Base-by-base conservation (phyloP, 2,329 filamentous ascomycete species). In the Clonostachys byssicola region DNA sequence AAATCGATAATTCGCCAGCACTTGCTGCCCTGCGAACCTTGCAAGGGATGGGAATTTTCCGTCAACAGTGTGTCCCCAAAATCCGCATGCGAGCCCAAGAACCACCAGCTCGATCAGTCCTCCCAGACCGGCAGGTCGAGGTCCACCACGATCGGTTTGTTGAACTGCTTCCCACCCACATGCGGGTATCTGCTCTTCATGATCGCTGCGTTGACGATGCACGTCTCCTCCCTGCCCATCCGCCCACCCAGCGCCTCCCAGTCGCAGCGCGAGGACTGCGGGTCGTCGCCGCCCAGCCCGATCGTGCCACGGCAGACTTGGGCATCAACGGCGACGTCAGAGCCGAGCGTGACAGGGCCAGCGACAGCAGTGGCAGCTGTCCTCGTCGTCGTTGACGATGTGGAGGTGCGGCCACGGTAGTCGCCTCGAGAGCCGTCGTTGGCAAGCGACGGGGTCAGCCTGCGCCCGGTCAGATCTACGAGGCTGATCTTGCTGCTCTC, bases 131-230 rank as follows among this genome's bases (percentile, higher is more conserved):
- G 85, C 51, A 94, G 68, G 53, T 91, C 82, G 33, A 95, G 59
- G 60, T 95, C 89, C 12, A 95, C 83, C n/a, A 95, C 85, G 54
- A 95, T 86, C 17, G 89, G 85, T 60, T 91, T 88, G 64, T 92
- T 83, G 65, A 88, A 83, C 51, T 66, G 74, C 62, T 84, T 88
- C 14, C 81, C 81, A 2, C 72, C 75, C 2, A 56, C 57, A 52
- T 86, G 82, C 44, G 85, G 85, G 66, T 81, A 85, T 51, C 78
- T 83, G 18, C 75, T 83, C 40, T 81, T 82, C 74, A 87, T 78
- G 51, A 92, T 83, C 17, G 89, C 83, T 30, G 88, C 88, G 66
- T 95, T 95, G 55, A 94, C 78, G 46, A 95, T 70, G 60, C 84
- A 92, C 2, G 88, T 94, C 68, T 92, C 86, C 50, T 61, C 70